These are phyloP conservation scores for Cornus suecica DNA, from an alignment of 148 eudicot species.

Conservation along the genomic window DNA sequence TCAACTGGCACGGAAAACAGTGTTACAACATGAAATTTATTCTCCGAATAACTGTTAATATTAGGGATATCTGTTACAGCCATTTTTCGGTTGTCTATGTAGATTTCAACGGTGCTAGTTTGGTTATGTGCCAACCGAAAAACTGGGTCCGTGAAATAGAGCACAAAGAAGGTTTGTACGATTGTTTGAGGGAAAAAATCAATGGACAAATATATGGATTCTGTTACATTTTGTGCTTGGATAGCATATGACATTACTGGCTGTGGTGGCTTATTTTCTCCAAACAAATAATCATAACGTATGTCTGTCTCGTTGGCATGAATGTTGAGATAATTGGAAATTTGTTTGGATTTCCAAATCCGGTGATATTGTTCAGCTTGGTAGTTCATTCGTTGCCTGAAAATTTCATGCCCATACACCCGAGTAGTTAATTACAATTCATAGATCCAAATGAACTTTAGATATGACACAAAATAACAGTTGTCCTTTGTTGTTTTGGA, in stretches of 20 bases:
- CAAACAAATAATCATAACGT: not conserved
- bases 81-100: not conserved
- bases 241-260: not conserved
- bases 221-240: not conserved
- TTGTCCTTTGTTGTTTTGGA: too few relatives aligned
- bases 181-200: not conserved
- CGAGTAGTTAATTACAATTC: not conserved
- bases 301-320: not conserved
- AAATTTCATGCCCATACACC: not conserved
- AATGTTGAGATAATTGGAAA: constrained; percentile 1
- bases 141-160: constrained; percentile 3
- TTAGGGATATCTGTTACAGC: not conserved
- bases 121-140: not conserved
- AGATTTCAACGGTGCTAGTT: not conserved
- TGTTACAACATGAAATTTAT: not conserved
- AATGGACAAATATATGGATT: not conserved
- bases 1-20: too few relatives aligned
- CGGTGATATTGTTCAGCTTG: not conserved
- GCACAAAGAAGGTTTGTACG: too few relatives aligned
- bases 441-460: not conserved
- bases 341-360: constrained; percentile 3
- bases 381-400: not conserved
- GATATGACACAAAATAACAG: too few relatives aligned
- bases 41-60: too few relatives aligned
- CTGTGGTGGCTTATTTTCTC: constrained; percentile 1